Percentiles rank a stretch among this genome's conserved stretches.
These are phyloP conservation scores for Silene conica DNA, from an alignment of 148 eudicot species.

Conservation along the genomic window DNA sequence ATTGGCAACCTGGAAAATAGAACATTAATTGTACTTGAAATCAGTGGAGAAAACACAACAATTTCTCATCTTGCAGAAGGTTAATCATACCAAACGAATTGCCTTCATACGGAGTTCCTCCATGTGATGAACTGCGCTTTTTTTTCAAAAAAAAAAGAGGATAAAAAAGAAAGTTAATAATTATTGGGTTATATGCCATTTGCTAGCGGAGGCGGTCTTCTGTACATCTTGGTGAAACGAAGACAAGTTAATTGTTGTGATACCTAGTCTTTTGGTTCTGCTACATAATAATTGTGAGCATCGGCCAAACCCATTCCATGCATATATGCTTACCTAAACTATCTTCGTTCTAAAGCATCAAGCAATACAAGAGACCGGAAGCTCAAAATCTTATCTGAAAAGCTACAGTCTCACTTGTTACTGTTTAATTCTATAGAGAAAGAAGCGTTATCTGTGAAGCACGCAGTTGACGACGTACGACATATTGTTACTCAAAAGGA, in stretches of 20 bases:
- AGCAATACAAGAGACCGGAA: slow-evolving; percentile 33
- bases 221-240: background rate
- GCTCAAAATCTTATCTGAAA: slow-evolving; percentile 38
- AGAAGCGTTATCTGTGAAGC: slow-evolving; percentile 43
- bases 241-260: background rate
- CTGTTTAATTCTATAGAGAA: slow-evolving; percentile 42
- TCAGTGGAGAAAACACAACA: background rate
- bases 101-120: slow-evolving; percentile 99
- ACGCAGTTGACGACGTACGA: slow-evolving; percentile 38
- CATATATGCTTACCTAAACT: background rate
- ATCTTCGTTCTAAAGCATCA: background rate
- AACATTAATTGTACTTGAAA: background rate
- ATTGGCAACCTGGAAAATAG: slow-evolving; percentile 74
- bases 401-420: slow-evolving; percentile 40
- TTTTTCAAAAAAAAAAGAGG: slow-evolving; percentile 20
- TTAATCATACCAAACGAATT: slow-evolving; percentile 77
- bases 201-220: no score
- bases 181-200: no score
- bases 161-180: slow-evolving; percentile 18
- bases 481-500: slow-evolving; percentile 37
- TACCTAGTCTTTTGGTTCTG: background rate
- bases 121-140: slow-evolving; percentile 94
- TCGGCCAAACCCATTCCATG: background rate
- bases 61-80: background rate
- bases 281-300: background rate